These are phyloP conservation scores for Trematosphaeria pertusa DNA, from an alignment of 2,329 filamentous ascomycete species.

Conservation along the genomic window DNA sequence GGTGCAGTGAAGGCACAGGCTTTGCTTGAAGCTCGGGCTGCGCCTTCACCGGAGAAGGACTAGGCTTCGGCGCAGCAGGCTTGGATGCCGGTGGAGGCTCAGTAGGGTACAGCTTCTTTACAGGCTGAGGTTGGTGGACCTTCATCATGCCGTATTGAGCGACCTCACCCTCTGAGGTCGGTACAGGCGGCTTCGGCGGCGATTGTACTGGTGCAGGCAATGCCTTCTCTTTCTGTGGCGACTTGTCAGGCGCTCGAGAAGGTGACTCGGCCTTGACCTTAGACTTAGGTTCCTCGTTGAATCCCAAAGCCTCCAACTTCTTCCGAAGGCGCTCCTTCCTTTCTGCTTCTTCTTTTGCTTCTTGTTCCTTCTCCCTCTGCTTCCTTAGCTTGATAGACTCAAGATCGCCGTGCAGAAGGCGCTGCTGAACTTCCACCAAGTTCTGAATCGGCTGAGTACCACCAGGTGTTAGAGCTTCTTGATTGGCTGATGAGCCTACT, in stretches of 20 bases:
- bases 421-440: slow-evolving; percentile 69
- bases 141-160: slow-evolving; percentile 70
- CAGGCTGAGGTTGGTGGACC: slow-evolving; percentile 63
- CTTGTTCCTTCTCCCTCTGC: slow-evolving; percentile 61
- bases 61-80: slow-evolving; percentile 20
- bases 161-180: slow-evolving; percentile 63
- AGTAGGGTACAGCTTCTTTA: slow-evolving; percentile 42
- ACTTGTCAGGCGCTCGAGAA: slow-evolving; percentile 39
- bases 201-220: slow-evolving; percentile 43
- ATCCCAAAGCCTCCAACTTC: slow-evolving; percentile 74
- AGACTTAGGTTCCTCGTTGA: slow-evolving; percentile 50
- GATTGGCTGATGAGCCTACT: slow-evolving; percentile 28
- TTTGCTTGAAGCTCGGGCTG: slow-evolving; percentile 27
- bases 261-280: slow-evolving; percentile 49
- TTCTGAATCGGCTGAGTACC: slow-evolving; percentile 61
- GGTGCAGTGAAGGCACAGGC: slow-evolving; percentile 23
- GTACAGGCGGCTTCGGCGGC: slow-evolving; percentile 66
- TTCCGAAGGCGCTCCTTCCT: slow-evolving; percentile 73
- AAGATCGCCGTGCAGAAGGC: slow-evolving; percentile 73
- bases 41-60: slow-evolving; percentile 30
- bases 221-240: slow-evolving; percentile 55
- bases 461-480: slow-evolving; percentile 36
- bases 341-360: slow-evolving; percentile 75
- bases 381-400: slow-evolving; percentile 73
- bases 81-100: slow-evolving; percentile 27